Evolutionary conservation across 106 monocot species (phyloP).

Genomic region (Dioscorea zingiberensis): DNA sequence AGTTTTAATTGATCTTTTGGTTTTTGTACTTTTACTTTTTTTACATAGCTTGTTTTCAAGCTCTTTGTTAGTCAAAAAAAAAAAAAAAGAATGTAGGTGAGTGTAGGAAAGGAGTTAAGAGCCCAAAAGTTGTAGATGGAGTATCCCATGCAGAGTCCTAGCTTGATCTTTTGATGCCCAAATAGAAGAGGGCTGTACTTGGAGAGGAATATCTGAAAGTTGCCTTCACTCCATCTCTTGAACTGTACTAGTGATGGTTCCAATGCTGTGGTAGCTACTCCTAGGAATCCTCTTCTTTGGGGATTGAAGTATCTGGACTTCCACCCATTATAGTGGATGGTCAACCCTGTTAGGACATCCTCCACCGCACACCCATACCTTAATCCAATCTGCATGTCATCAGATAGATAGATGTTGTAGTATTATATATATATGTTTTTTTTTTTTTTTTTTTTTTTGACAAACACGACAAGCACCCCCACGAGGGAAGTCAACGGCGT

Average conservation of each 20-base stretch:
- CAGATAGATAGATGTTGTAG: background rate
- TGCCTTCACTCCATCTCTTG: constrained; percentile 66
- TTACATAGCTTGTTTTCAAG: too few relatives aligned
- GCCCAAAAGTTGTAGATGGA: constrained; percentile 40
- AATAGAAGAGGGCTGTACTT: constrained; percentile 43
- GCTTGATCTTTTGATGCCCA: constrained; percentile 41
- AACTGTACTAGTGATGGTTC: constrained; percentile 43
- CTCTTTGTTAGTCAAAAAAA: too few relatives aligned
- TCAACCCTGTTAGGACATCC: constrained; percentile 50
- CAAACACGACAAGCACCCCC: too few relatives aligned
- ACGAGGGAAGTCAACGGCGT: too few relatives aligned
- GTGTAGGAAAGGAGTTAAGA: constrained; percentile 18
- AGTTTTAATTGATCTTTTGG: too few relatives aligned
- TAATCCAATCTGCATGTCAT: constrained; percentile 42
- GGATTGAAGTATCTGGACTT: constrained; percentile 43
- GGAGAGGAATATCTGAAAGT: constrained; percentile 47
- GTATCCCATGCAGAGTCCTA: constrained; percentile 50
- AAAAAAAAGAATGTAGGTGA: too few relatives aligned
- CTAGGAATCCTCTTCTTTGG: constrained; percentile 39
- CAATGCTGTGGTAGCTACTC: constrained; percentile 49
- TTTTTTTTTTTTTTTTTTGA: too few relatives aligned
- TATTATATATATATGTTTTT: background rate
- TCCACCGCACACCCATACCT: constrained; percentile 66
- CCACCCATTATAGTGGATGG: constrained; percentile 72
- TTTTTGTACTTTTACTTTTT: too few relatives aligned